These are phyloP conservation scores for Osmanthus fragrans DNA, from an alignment of 257 asterid species.

Conservation along the genomic window DNA sequence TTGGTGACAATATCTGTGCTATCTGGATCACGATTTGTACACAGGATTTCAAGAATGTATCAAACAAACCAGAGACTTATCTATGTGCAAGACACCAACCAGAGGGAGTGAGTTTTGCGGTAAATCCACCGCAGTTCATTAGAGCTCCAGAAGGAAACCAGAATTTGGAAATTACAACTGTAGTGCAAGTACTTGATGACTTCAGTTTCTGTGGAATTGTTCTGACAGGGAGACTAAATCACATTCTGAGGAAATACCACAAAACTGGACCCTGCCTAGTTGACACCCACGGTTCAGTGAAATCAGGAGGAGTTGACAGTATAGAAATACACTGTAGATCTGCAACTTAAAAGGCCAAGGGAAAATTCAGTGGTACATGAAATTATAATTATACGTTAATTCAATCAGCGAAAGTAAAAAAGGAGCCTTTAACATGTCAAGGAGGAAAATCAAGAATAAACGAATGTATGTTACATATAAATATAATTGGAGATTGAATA, in stretches of 20 bases:
- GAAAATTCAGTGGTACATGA: background rate
- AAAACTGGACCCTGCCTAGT: no score
- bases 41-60: constrained; percentile 59
- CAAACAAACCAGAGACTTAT: constrained; percentile 63
- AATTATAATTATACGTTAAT: no score
- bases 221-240: constrained; percentile 67
- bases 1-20: constrained; percentile 76
- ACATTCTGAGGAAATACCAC: constrained; percentile 45
- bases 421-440: background rate
- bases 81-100: constrained; percentile 59
- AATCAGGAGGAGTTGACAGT: no score
- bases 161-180: constrained; percentile 52
- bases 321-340: no score
- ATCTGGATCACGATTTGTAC: constrained; percentile 50
- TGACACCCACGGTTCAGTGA: no score
- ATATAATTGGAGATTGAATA: constrained; percentile 20
- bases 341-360: background rate
- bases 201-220: constrained; percentile 80
- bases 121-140: constrained; percentile 64
- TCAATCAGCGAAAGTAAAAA: background rate
- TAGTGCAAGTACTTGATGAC: constrained; percentile 49
- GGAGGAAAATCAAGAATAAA: background rate
- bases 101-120: constrained; percentile 49
- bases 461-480: constrained; percentile 24
- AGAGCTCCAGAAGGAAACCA: constrained; percentile 60